Evolutionary conservation across 139 green algal genomes (phyloP), one percentile per base, ranked within the genome.

Genomic region (Auxenochlorella pyrenoidosa): DNA sequence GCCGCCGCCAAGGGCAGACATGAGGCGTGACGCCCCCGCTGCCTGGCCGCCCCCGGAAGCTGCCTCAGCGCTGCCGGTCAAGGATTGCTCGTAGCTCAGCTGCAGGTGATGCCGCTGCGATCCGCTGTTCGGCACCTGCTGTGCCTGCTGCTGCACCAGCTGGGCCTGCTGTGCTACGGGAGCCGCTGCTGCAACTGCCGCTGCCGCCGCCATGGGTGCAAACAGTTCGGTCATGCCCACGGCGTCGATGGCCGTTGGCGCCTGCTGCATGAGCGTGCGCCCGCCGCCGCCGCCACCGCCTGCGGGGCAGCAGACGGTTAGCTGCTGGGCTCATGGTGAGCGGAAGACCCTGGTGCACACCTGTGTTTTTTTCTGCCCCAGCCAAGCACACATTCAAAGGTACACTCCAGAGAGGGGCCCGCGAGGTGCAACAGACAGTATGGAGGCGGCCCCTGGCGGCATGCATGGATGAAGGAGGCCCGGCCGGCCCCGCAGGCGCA

Each of bases 191-290:
- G 47, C 51, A 22, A 51, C 77, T 13, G 77, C 77, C 3, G 77
- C 77, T 28, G 79, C 79, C 3, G 44, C 41, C 24, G 70, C 82
- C 66, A 66, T n/a, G 18, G 75, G 71, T 24, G 68, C 71, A 63
- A 90, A 60, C 51, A 84, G 43, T 65, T 88, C 63, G 16, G 72
- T 82, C 71, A 91, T 86, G 0, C 73, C 83, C 19, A 82, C 68
- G 1, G 78, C 71, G 71, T 88, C 88, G 8, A 81, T 78, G 38
- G 87, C 87, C 24, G 76, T 44, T 2, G 88, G 88, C 36, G 82
- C 88, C 28, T 60, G 43, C 66, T 88, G 83, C 60, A 89, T 38
- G 68, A 90, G 79, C n/a, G 68, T 79, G 66, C 82, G 68, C 10
- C 66, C 82, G 68, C 66, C n/a, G 85, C 75, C 65, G 38, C 80